These are phyloP conservation scores for Brassica rapa DNA, from an alignment of 345 rosid genomes.

Conservation along the genomic window DNA sequence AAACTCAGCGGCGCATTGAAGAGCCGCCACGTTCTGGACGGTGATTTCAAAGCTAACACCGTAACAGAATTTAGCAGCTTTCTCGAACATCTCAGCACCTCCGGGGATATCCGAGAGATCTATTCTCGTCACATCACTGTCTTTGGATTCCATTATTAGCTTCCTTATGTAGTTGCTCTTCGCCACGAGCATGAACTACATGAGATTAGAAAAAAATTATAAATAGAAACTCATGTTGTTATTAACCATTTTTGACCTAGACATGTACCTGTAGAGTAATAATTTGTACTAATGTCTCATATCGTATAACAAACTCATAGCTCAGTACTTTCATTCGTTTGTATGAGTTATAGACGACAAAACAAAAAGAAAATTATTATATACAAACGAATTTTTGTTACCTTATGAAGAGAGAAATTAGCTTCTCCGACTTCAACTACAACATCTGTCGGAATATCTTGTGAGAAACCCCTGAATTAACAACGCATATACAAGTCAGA, in stretches of 20 bases:
- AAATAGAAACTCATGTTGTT: background rate
- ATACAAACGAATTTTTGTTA: conserved; percentile 17
- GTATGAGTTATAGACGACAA: background rate
- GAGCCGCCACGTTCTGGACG: conserved; percentile 88
- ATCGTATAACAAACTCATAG: background rate
- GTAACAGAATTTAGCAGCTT: conserved; percentile 93
- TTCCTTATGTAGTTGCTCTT: conserved; percentile 90
- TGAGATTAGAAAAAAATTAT: background rate
- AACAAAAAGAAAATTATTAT: background rate
- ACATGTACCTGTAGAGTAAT: background rate
- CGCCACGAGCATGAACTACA: conserved; percentile 85
- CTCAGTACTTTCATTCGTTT: background rate
- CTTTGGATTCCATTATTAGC: conserved; percentile 70
- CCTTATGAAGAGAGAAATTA: conserved; percentile 87
- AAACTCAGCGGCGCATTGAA: conserved; percentile 83
- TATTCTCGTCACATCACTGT: conserved; percentile 57
- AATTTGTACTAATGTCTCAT: background rate
- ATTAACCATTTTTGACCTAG: background rate
- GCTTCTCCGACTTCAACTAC: conserved; percentile 76
- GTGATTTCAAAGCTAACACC: conserved; percentile 94
- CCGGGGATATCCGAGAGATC: conserved; percentile 77
- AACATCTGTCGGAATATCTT: conserved; percentile 81
- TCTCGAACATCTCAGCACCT: conserved; percentile 91
- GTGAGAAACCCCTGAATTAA: conserved; percentile 77
- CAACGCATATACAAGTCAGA: background rate